Conservation (phyloP, 2,329 filamentous ascomycete genomes). For the Venturiaceae sp. region DNA sequence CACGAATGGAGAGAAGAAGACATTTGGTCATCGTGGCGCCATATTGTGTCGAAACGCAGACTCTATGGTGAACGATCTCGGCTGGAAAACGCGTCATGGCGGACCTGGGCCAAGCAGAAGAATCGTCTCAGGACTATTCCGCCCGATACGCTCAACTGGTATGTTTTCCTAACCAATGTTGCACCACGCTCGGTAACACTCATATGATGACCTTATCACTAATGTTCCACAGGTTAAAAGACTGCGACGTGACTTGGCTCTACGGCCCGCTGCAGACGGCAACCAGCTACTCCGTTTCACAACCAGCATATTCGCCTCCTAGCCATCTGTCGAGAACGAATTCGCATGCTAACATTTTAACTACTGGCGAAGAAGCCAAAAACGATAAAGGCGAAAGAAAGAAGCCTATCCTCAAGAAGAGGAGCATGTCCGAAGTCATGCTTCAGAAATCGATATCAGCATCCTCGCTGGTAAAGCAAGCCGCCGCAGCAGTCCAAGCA, state of each 20-base stretch:
- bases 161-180: conserved; percentile 24
- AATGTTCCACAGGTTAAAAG: conserved; percentile 63
- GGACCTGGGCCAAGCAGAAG: conserved; percentile 91
- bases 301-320: conserved; percentile 38
- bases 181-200: conserved; percentile 8
- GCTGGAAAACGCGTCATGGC: conserved; percentile 93
- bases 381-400: too few relatives aligned
- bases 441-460: conserved; percentile 80
- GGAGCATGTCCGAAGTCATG: conserved; percentile 93
- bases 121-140: conserved; percentile 79
- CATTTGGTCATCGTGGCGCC: conserved; percentile 95
- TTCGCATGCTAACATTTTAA: conserved; percentile 51
- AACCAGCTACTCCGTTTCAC: conserved; percentile 41
- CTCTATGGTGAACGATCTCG: conserved; percentile 73
- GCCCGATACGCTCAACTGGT: conserved; percentile 92
- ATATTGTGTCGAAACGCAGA: conserved; percentile 70
- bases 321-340: conserved; percentile 50
- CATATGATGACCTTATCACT: conserved; percentile 21
- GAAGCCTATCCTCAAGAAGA: conserved; percentile 93
- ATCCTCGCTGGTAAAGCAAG: conserved; percentile 82
- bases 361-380: background rate
- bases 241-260: conserved; percentile 94
- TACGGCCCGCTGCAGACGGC: conserved; percentile 85
- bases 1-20: conserved; percentile 93
- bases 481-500: conserved; percentile 74